These are phyloP conservation scores for Ceratocystis lukuohia DNA, from an alignment of 2,329 filamentous ascomycete species.

Conservation along the genomic window DNA sequence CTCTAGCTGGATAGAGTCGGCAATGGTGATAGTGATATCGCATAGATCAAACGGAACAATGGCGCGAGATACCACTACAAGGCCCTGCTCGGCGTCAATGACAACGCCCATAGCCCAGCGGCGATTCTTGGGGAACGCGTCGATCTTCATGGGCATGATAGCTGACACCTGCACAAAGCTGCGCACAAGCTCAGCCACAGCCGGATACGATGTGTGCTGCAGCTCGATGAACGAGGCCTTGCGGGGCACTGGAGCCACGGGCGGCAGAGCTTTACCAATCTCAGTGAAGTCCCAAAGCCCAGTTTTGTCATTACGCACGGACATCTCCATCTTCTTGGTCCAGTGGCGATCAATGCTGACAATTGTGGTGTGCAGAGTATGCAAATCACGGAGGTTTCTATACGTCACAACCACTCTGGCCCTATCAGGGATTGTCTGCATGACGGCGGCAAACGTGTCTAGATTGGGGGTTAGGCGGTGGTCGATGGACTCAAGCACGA, in stretches of 20 bases:
- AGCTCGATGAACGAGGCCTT: slow-evolving; percentile 87
- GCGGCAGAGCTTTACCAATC: slow-evolving; percentile 66
- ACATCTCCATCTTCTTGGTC: slow-evolving; percentile 87
- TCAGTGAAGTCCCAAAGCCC: slow-evolving; percentile 93
- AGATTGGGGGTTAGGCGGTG: slow-evolving; percentile 83
- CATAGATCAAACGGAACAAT: slow-evolving; percentile 94
- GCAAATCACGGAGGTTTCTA: slow-evolving; percentile 86
- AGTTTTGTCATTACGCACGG: slow-evolving; percentile 75
- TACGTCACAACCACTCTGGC: slow-evolving; percentile 87
- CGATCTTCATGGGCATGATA: slow-evolving; percentile 87
- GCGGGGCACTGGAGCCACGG: slow-evolving; percentile 54
- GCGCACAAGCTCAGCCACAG: slow-evolving; percentile 82
- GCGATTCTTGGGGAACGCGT: slow-evolving; percentile 90
- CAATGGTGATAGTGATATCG: slow-evolving; percentile 91
- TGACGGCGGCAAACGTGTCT: slow-evolving; percentile 77
- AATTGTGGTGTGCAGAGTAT: slow-evolving; percentile 87
- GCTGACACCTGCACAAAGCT: slow-evolving; percentile 92
- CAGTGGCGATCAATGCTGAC: slow-evolving; percentile 90
- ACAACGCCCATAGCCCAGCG: slow-evolving; percentile 94
- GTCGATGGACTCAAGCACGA: slow-evolving; percentile 85
- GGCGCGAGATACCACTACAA: slow-evolving; percentile 86
- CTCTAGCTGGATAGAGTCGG: slow-evolving; percentile 87
- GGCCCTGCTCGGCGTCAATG: slow-evolving; percentile 90
- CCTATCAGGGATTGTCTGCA: slow-evolving; percentile 70
- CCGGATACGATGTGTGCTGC: slow-evolving; percentile 73